Evolutionary conservation across 164 flowering plant genomes (phyloP), one percentile per base, ranked within the genome.

Genomic region (Aristolochia fimbriata): DNA sequence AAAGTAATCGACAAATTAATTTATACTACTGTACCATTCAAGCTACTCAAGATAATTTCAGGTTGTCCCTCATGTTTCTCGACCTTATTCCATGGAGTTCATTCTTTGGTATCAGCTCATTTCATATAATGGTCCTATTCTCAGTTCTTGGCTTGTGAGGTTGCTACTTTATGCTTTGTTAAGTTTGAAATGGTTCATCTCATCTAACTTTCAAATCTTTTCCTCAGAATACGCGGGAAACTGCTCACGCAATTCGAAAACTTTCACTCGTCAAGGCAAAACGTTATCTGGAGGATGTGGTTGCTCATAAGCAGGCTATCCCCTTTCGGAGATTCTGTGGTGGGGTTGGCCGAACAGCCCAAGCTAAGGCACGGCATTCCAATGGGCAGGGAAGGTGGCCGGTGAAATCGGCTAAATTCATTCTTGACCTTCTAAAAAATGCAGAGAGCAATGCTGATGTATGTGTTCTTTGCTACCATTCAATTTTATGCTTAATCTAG

Each of bases 341-440:
- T 20, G 96, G 98, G 73, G 98, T 92, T 68, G 98, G 98, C 19
- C 77, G 96, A 20, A 92, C 98, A 68, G 98, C 96, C 63, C 96
- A 89, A 64, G 98, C 91, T 17, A 92, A 92, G 76, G 80, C 73
- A 73, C 74, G 91, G 57, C 98, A 92, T 55, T 78, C 96, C 2
- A 92, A 92, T 77, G 98, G 96, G 12, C 98, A 92, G 65, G 98
- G 93, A 23, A 87, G 98, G 41, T 92, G 98, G 98, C 98, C 98
- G 3, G 91, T 62, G 0, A 92, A 92, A 47, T 92, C 98, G 31
- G 98, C 95, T 0, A 81, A 79, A 59, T 89, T 87, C 65, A 82
- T 87, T 30, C 76, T 89, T 13, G 96, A 92, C 69, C 73, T 89
- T 77, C 85, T 92, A 0, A 92, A 89, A 80, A 92, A 87, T 77